Evolutionary conservation across 805 yeast genomes (phyloP).

Genomic region (Spathaspora boniae): DNA sequence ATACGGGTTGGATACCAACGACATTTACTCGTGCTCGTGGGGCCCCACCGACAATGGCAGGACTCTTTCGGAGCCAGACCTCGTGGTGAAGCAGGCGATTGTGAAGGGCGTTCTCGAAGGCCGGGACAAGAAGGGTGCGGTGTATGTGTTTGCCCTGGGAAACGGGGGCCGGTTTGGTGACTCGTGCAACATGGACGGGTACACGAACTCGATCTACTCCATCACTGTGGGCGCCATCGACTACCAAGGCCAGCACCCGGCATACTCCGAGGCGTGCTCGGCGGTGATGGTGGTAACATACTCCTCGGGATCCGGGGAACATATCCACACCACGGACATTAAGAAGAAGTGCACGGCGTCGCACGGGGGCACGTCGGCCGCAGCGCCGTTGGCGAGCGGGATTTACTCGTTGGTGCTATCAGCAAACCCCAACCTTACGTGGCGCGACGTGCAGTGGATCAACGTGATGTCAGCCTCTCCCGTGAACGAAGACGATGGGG

Average conservation of each 20-base stretch:
- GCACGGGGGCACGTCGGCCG: slow-evolving; percentile 98
- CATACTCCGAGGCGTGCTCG: slow-evolving; percentile 87
- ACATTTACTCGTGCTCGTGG: slow-evolving; percentile 97
- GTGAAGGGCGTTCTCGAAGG: slow-evolving; percentile 84
- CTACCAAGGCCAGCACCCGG: slow-evolving; percentile 80
- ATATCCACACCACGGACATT: slow-evolving; percentile 84
- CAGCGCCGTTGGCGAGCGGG: slow-evolving; percentile 99
- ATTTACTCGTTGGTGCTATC: slow-evolving; percentile 77
- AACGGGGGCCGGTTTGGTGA: slow-evolving; percentile 85
- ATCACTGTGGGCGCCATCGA: slow-evolving; percentile 95
- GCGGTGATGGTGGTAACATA: slow-evolving; percentile 94
- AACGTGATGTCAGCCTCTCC: slow-evolving; percentile 69
- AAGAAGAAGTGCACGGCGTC: slow-evolving; percentile 60
- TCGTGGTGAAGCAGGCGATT: slow-evolving; percentile 74
- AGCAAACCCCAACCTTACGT: slow-evolving; percentile 82
- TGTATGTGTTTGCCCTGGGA: slow-evolving; percentile 95
- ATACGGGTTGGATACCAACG: slow-evolving; percentile 77
- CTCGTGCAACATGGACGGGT: slow-evolving; percentile 95
- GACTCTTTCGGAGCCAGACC: slow-evolving; percentile 81
- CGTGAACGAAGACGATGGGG: slow-evolving; percentile 63
- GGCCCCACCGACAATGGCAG: slow-evolving; percentile 94
- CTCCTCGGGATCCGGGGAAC: slow-evolving; percentile 86
- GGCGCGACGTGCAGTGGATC: slow-evolving; percentile 94
- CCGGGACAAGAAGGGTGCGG: slow-evolving; percentile 72
- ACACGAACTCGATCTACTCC: slow-evolving; percentile 91